phyloP scores from a whole-genome alignment of 805 yeast genomes.

The Lipomyces starkeyi region DNA sequence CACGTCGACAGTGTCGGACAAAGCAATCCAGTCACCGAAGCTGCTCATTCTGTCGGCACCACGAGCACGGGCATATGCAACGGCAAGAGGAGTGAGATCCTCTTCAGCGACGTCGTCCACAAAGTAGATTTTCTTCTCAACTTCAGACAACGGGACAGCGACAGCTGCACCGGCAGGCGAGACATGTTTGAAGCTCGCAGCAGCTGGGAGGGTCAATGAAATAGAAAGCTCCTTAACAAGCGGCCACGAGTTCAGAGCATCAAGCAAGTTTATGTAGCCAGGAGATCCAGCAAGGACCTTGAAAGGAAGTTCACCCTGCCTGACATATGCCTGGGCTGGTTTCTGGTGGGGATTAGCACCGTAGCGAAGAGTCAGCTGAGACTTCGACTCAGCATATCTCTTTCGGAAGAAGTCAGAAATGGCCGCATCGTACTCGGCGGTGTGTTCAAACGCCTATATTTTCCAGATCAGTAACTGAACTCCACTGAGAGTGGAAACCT shows the following conservation, averaged over 20 bases:
- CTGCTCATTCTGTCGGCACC: constrained; percentile 99
- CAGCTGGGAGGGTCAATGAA: constrained; percentile 94
- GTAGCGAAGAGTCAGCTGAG: constrained; percentile 93
- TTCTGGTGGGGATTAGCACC: constrained; percentile 99
- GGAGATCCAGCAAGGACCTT: constrained; percentile 94
- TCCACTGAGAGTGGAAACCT: not conserved
- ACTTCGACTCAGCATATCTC: constrained; percentile 86
- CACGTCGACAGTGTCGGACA: constrained; percentile 93
- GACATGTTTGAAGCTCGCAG: constrained; percentile 98
- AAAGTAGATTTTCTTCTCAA: constrained; percentile 93
- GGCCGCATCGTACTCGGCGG: constrained; percentile 96
- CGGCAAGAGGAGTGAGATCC: constrained; percentile 94
- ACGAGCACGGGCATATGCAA: constrained; percentile 98
- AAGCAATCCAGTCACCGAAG: constrained; percentile 97
- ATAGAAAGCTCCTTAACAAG: constrained; percentile 95
- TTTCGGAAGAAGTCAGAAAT: constrained; percentile 97
- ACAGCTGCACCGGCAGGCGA: constrained; percentile 99
- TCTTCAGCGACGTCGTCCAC: constrained; percentile 82
- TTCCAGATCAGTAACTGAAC: constrained; percentile 59
- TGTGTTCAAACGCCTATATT: constrained; percentile 89
- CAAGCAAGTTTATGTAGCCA: constrained; percentile 95
- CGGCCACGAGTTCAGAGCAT: constrained; percentile 98
- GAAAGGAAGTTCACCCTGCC: constrained; percentile 88
- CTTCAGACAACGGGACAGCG: constrained; percentile 87
- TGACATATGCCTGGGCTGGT: constrained; percentile 96